A percentile compares a stretch with the other conserved stretches of the same genome.
Evolutionary conservation across 2,329 filamentous ascomycete species (phyloP).

Genomic region (Ramichloridium luteum): DNA sequence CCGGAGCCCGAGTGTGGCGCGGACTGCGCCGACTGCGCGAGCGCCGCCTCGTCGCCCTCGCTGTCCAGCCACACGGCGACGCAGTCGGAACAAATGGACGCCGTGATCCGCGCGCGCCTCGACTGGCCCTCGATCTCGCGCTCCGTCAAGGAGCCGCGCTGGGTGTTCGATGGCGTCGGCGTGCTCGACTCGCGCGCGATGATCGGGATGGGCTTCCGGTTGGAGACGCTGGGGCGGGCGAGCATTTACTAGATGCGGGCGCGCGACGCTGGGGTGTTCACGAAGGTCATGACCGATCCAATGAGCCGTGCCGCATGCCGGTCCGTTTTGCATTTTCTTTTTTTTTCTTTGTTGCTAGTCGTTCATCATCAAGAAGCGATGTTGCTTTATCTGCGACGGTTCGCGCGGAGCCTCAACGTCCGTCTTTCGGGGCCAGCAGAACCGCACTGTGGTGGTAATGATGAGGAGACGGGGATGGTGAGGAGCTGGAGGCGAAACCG

Average conservation of each 20-base stretch:
- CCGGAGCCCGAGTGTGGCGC: constrained; percentile 8
- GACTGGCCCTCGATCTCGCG: constrained; percentile 18
- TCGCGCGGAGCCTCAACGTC: no score
- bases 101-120: constrained; percentile 7
- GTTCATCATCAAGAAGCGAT: no score
- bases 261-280: no score
- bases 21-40: constrained; percentile 9
- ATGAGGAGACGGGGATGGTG: no score
- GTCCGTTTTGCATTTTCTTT: no score
- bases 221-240: constrained; percentile 19
- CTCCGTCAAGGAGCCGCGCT: constrained; percentile 19
- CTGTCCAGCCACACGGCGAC: background rate
- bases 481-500: no score
- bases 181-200: constrained; percentile 18
- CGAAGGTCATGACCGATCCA: no score
- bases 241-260: constrained; percentile 8
- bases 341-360: no score
- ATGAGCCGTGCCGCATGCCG: no score
- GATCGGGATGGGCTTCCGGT: constrained; percentile 20
- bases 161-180: constrained; percentile 24
- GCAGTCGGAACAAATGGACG: constrained; percentile 4
- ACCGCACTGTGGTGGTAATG: no score
- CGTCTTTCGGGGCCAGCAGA: no score
- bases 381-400: no score
- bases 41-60: background rate